Evolutionary conservation across 2,329 filamentous ascomycete genomes (phyloP).

Genomic region (Ascochyta viciae-villosae): DNA sequence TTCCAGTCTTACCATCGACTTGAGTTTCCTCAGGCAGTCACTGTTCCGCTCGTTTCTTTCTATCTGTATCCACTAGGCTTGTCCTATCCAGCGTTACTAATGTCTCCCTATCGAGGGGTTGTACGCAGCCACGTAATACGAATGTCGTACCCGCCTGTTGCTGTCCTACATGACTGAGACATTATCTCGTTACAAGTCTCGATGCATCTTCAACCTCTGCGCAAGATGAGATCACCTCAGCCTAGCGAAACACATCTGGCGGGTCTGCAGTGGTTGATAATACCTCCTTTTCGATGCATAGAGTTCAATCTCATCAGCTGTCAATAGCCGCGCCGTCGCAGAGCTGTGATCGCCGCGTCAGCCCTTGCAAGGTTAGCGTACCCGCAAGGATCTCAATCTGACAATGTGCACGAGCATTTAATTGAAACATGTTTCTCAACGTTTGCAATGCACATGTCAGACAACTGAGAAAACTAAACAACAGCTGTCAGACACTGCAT

Average conservation of each 20-base stretch:
- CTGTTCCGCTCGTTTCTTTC: neutral
- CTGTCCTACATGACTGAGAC: neutral
- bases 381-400: neutral
- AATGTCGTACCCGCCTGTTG: neutral
- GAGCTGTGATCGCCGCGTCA: conserved; percentile 1
- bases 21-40: neutral
- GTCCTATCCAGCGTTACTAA: neutral
- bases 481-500: neutral
- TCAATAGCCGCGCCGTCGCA: conserved; percentile 6
- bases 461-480: neutral
- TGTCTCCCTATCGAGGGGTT: neutral
- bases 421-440: neutral
- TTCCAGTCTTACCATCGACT: neutral
- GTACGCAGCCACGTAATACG: neutral
- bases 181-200: neutral
- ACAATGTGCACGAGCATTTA: neutral
- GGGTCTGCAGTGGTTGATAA: neutral
- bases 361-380: conserved; percentile 5
- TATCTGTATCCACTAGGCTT: neutral
- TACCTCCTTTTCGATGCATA: conserved; percentile 10
- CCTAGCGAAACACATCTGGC: neutral
- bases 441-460: neutral
- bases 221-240: neutral
- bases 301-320: conserved; percentile 7
- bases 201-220: neutral